These are phyloP conservation scores for Backusella morwellensis DNA, from an alignment of 192 early-diverging fungal species.

Conservation along the genomic window DNA sequence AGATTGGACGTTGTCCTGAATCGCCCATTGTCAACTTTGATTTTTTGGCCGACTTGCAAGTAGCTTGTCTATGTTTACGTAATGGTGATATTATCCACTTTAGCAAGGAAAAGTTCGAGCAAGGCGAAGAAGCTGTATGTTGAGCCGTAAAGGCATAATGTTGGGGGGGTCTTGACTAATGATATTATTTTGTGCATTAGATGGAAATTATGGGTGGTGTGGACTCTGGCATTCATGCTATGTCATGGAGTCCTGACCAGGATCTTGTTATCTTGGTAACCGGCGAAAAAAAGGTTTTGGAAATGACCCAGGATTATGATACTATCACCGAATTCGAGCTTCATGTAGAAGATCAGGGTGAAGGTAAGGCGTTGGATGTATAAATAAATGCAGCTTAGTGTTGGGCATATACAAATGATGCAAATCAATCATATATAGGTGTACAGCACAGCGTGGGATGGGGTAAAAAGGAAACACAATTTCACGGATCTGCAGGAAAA, in stretches of 20 bases:
- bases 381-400: background rate
- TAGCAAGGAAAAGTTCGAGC: conserved; percentile 37
- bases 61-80: conserved; percentile 48
- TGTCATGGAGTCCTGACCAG: conserved; percentile 88
- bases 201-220: conserved; percentile 72
- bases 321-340: conserved; percentile 80
- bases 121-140: conserved; percentile 35
- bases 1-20: conserved; percentile 33
- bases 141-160: background rate
- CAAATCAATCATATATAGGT: conserved; percentile 32
- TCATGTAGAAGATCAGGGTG: conserved; percentile 62
- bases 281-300: conserved; percentile 62
- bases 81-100: conserved; percentile 59
- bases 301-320: conserved; percentile 95
- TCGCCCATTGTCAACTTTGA: conserved; percentile 47
- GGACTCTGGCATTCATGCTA: conserved; percentile 68
- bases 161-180: background rate
- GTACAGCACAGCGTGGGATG: conserved; percentile 85
- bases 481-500: conserved; percentile 90
- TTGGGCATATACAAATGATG: background rate
- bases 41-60: conserved; percentile 54
- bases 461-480: conserved; percentile 97
- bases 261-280: conserved; percentile 83
- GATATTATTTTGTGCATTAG: conserved; percentile 22
- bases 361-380: conserved; percentile 44